phyloP scores from a whole-genome alignment of 169 alveolate genomes.

The Plasmodium vivax region DNA sequence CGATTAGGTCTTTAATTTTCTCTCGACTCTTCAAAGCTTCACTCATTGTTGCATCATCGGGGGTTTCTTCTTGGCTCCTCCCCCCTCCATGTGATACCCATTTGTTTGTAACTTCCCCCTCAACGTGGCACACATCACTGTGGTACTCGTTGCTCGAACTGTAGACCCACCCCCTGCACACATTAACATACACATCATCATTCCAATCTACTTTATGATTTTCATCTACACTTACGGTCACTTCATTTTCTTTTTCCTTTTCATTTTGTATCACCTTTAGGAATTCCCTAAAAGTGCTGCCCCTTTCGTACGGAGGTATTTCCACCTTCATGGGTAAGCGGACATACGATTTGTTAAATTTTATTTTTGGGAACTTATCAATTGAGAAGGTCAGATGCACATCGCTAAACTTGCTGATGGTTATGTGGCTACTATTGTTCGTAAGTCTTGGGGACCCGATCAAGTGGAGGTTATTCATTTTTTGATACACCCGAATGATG shows the following conservation, averaged over 20 bases:
- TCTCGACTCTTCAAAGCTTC: background rate
- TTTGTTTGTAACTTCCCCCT: background rate
- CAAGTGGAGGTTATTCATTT: constrained; percentile 42
- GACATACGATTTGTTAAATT: constrained; percentile 30
- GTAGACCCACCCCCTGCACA: constrained; percentile 67
- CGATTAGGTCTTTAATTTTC: constrained; percentile 50
- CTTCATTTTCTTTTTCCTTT: background rate
- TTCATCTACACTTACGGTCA: constrained; percentile 7
- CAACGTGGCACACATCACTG: constrained; percentile 7
- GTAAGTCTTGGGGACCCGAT: constrained; percentile 58
- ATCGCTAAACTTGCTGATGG: constrained; percentile 54
- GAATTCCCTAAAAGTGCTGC: constrained; percentile 63
- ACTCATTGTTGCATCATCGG: background rate
- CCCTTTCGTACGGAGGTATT: constrained; percentile 68
- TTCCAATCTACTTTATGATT: constrained; percentile 62
- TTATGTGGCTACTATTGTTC: constrained; percentile 52
- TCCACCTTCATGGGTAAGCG: constrained; percentile 26
- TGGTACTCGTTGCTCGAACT: constrained; percentile 31
- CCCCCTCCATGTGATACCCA: background rate
- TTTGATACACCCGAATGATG: constrained; percentile 44
- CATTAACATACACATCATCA: constrained; percentile 32
- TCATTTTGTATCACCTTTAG: constrained; percentile 37
- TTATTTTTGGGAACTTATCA: constrained; percentile 61
- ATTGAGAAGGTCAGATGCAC: constrained; percentile 28
- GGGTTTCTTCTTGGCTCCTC: background rate